Evolutionary conservation across 2,329 filamentous ascomycete species (phyloP).

Genomic region (Decorospora gaudefroyi): DNA sequence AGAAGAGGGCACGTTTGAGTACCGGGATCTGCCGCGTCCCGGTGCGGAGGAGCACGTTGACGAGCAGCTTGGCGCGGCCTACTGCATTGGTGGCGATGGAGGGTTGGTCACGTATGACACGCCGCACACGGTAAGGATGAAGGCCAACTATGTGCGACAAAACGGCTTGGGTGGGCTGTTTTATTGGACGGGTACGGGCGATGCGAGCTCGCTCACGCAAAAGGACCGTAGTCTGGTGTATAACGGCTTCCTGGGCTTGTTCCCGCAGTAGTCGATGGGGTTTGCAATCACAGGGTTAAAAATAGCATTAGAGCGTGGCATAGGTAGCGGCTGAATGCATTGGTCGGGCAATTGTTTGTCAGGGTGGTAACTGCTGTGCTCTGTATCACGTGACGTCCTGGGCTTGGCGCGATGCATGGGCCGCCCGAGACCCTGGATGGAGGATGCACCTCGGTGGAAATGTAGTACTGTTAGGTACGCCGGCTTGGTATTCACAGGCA

Average conservation of each 20-base stretch:
- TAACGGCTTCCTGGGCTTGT: slow-evolving; percentile 62
- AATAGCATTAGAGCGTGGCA: not conserved
- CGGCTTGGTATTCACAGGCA: slow-evolving; percentile 13
- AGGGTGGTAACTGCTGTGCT: not conserved
- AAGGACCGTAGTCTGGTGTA: slow-evolving; percentile 61
- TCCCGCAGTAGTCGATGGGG: slow-evolving; percentile 29
- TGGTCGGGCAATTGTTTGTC: too few relatives aligned
- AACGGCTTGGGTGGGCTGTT: slow-evolving; percentile 75
- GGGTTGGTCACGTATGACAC: slow-evolving; percentile 83
- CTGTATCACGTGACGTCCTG: slow-evolving; percentile 14
- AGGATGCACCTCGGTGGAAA: slow-evolving; percentile 39
- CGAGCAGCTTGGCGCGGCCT: slow-evolving; percentile 68
- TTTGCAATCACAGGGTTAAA: too few relatives aligned
- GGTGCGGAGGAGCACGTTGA: slow-evolving; percentile 70
- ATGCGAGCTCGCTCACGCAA: slow-evolving; percentile 56
- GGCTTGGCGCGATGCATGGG: slow-evolving; percentile 18
- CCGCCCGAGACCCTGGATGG: slow-evolving; percentile 14
- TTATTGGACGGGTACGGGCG: slow-evolving; percentile 79
- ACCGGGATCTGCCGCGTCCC: slow-evolving; percentile 67
- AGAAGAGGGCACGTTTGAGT: slow-evolving; percentile 73
- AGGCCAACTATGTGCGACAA: slow-evolving; percentile 73
- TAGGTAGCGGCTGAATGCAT: not conserved
- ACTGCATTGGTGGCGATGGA: slow-evolving; percentile 72
- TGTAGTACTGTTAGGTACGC: slow-evolving; percentile 49
- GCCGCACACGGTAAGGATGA: slow-evolving; percentile 73